Conservation (phyloP, 1,284 basidiomycete species). For the Tylopilus sp. region DNA sequence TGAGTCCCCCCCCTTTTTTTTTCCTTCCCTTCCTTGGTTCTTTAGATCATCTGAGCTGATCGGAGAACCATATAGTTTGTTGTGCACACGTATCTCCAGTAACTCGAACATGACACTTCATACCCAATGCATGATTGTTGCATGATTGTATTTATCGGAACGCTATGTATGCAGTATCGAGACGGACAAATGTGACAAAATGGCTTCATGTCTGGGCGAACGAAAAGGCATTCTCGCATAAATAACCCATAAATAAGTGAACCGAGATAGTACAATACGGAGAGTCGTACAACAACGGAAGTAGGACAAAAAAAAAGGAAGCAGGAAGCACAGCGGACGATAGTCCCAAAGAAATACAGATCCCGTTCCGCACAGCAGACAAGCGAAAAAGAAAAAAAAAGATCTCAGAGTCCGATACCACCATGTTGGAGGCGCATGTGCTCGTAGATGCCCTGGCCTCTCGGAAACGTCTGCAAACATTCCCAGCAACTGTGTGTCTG, state of each 20-base stretch:
- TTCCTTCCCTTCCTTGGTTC: too few relatives aligned
- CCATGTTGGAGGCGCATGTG: conserved; percentile 55
- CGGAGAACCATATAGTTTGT: conserved; percentile 33
- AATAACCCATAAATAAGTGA: conserved; percentile 26
- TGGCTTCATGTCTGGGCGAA: too few relatives aligned
- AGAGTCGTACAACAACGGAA: conserved; percentile 12
- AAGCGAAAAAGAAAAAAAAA: conserved; percentile 1
- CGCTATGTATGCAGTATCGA: conserved; percentile 13
- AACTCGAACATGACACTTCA: conserved; percentile 1
- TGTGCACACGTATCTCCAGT: conserved; percentile 31
- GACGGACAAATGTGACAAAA: background rate
- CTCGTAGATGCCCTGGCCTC: conserved; percentile 54
- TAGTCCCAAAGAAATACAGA: background rate
- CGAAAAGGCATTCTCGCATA: conserved; percentile 15
- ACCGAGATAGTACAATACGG: background rate
- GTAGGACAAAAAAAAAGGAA: background rate
- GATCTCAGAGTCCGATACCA: conserved; percentile 40
- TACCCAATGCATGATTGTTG: conserved; percentile 3
- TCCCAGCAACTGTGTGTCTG: conserved; percentile 75
- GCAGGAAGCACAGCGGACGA: conserved; percentile 16
- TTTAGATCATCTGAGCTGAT: background rate
- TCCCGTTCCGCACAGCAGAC: background rate
- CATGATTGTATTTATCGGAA: conserved; percentile 20
- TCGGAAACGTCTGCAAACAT: conserved; percentile 61
- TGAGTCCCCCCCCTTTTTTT: conserved; percentile 34